These are phyloP conservation scores for Dimargaris verticillata DNA, from an alignment of 192 early-diverging fungal genomes.

Conservation along the genomic window DNA sequence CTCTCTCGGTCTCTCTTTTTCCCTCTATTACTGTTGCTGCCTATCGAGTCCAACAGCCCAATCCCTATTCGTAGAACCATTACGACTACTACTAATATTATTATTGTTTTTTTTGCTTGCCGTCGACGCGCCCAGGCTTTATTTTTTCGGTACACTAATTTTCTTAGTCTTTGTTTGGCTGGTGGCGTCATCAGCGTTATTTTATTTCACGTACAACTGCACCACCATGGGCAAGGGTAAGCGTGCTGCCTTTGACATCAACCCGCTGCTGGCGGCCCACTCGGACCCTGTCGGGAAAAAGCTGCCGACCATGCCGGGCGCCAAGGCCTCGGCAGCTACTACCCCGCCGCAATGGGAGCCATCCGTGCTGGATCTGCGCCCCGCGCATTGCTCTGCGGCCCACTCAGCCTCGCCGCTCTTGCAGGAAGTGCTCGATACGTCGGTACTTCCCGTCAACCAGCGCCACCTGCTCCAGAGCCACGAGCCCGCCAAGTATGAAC, in stretches of 20 bases:
- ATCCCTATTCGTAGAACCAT: too few species aligned
- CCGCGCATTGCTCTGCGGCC: slow-evolving; percentile 9
- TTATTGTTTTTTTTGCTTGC: too few species aligned
- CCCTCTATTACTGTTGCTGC: too few species aligned
- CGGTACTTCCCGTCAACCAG: background rate
- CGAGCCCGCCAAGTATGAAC: background rate
- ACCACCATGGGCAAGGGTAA: slow-evolving; percentile 10
- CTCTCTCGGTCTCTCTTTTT: too few species aligned
- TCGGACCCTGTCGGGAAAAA: background rate
- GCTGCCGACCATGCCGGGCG: background rate
- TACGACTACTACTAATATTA: too few species aligned
- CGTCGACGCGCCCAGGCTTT: too few species aligned
- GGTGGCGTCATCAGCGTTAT: too few species aligned
- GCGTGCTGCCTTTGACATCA: slow-evolving; percentile 9
- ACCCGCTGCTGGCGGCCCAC: background rate
- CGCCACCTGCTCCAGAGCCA: background rate
- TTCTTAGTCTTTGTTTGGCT: too few species aligned
- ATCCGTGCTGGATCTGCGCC: slow-evolving; percentile 4
- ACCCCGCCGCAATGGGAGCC: background rate
- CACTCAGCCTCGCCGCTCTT: slow-evolving; percentile 9
- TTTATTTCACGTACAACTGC: too few species aligned
- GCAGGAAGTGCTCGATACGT: slow-evolving; percentile 6
- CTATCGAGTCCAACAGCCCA: too few species aligned
- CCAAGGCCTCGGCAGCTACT: background rate
- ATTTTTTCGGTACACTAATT: too few species aligned